Evolutionary conservation across 805 yeast genomes (phyloP).

Genomic region (Clavispora fructus): DNA sequence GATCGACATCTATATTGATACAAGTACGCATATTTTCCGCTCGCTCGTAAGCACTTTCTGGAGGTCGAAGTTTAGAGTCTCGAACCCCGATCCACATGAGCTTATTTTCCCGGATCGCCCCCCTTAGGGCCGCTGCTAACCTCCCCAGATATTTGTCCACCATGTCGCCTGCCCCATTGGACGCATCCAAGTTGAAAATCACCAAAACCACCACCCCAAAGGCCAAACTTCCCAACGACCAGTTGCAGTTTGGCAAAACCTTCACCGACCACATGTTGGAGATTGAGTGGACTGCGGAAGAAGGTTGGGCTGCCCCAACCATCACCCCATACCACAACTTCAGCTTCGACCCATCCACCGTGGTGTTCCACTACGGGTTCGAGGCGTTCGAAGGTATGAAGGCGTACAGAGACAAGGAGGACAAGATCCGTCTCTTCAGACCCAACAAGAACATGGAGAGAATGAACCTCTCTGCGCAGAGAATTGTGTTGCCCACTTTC

Average conservation of each 20-base stretch:
- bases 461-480: slow-evolving; percentile 81
- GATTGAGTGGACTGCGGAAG: slow-evolving; percentile 69
- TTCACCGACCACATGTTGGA: slow-evolving; percentile 90
- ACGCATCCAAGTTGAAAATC: slow-evolving; percentile 33
- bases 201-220: slow-evolving; percentile 34
- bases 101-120: not conserved
- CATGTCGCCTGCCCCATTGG: slow-evolving; percentile 26
- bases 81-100: not conserved
- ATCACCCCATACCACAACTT: slow-evolving; percentile 81
- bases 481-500: slow-evolving; percentile 86
- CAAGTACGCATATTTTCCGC: not conserved
- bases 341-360: slow-evolving; percentile 76
- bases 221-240: slow-evolving; percentile 31
- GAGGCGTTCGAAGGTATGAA: slow-evolving; percentile 95
- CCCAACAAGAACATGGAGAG: slow-evolving; percentile 89
- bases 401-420: slow-evolving; percentile 64
- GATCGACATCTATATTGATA: not conserved
- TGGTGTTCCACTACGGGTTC: slow-evolving; percentile 92
- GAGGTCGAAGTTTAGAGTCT: not conserved
- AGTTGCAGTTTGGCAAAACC: slow-evolving; percentile 39
- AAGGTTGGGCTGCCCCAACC: slow-evolving; percentile 88
- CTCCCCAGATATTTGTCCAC: slow-evolving; percentile 11
- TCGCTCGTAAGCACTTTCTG: not conserved
- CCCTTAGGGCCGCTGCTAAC: slow-evolving; percentile 5
- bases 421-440: slow-evolving; percentile 73